phyloP scores from a whole-genome alignment of 768 basidiomycete genomes.

The Trametes sanguinea region DNA sequence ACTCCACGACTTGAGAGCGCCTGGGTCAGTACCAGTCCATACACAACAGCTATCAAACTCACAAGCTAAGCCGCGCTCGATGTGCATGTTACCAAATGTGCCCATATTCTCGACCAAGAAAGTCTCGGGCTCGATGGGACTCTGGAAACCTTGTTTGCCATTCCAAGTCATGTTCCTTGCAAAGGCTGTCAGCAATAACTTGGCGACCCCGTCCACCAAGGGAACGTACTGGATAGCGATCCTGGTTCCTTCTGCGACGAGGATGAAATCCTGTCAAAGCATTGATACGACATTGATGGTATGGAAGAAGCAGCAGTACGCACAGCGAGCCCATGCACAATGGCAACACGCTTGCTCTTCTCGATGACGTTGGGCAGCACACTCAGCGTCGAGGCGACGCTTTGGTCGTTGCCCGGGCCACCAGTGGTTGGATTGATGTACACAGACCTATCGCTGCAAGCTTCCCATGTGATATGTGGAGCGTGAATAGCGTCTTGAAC shows the following conservation, averaged over 20 bases:
- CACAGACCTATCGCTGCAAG: constrained; percentile 29
- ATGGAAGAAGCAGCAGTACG: neutral
- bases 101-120: constrained; percentile 37
- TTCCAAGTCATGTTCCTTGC: constrained; percentile 40
- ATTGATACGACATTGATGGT: neutral
- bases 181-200: neutral
- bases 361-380: constrained; percentile 41
- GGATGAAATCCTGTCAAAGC: constrained; percentile 35
- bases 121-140: constrained; percentile 35
- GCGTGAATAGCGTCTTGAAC: constrained; percentile 42
- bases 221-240: constrained; percentile 38
- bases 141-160: constrained; percentile 39
- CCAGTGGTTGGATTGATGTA: constrained; percentile 34
- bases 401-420: constrained; percentile 31
- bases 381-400: constrained; percentile 36
- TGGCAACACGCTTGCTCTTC: constrained; percentile 37
- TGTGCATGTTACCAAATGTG: constrained; percentile 35
- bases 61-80: constrained; percentile 39
- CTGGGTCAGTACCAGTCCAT: neutral
- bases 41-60: constrained; percentile 1
- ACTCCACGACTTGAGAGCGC: constrained; percentile 49
- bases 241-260: constrained; percentile 39
- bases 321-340: constrained; percentile 38
- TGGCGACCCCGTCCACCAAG: too few species aligned
- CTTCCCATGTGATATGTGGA: constrained; percentile 37